Evolutionary conservation across 2,329 filamentous ascomycete species (phyloP).

Genomic region (Arthrobotrys entomopaga): DNA sequence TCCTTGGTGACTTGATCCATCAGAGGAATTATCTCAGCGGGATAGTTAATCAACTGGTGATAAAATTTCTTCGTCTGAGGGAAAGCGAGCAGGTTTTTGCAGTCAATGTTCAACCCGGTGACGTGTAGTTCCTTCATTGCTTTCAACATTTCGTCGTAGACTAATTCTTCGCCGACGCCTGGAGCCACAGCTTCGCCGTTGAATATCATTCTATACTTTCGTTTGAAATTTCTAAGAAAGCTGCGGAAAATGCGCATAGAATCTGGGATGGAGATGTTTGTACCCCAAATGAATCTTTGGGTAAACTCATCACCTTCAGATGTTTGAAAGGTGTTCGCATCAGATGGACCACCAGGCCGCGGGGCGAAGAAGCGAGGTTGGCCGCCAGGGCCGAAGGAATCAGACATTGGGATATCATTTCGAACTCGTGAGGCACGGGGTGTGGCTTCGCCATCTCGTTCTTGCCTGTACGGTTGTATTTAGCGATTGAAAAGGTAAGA

Average conservation of each 20-base stretch:
- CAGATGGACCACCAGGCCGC: slow-evolving; percentile 73
- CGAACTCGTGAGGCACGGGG: slow-evolving; percentile 48
- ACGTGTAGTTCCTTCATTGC: slow-evolving; percentile 90
- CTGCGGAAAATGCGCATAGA: slow-evolving; percentile 88
- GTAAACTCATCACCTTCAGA: slow-evolving; percentile 82
- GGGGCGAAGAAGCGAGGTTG: slow-evolving; percentile 72
- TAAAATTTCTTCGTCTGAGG: slow-evolving; percentile 92
- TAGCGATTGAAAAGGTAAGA: slow-evolving; percentile 6
- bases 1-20: slow-evolving; percentile 97
- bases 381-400: slow-evolving; percentile 63
- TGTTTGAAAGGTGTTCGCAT: slow-evolving; percentile 68
- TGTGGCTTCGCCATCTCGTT: slow-evolving; percentile 44
- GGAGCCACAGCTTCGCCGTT: slow-evolving; percentile 80
- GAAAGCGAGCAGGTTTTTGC: slow-evolving; percentile 89
- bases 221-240: slow-evolving; percentile 89
- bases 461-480: slow-evolving; percentile 25
- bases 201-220: slow-evolving; percentile 91
- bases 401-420: slow-evolving; percentile 59
- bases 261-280: slow-evolving; percentile 92
- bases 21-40: slow-evolving; percentile 92
- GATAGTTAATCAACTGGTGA: slow-evolving; percentile 93
- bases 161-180: slow-evolving; percentile 78
- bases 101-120: slow-evolving; percentile 85
- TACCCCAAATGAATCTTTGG: slow-evolving; percentile 92
- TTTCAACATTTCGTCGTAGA: slow-evolving; percentile 85